Percentiles rank a stretch among this genome's conserved stretches.
Evolutionary conservation across 164 flowering plant species (phyloP).

Genomic region (Nymphaea colorata): DNA sequence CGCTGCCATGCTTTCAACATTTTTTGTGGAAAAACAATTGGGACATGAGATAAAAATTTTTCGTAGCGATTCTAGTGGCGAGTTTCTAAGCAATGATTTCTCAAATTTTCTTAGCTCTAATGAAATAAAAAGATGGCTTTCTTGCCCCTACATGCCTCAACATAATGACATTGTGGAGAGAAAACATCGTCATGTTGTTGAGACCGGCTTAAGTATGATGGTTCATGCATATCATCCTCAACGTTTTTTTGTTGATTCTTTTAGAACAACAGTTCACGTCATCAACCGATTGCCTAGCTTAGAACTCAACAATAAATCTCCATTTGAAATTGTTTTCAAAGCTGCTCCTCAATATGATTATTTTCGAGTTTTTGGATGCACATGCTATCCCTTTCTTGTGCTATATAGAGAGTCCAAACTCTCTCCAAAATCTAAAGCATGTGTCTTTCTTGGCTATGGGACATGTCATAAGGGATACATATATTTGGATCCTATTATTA

Average conservation of each 20-base stretch:
- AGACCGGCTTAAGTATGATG: background rate
- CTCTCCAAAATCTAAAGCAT: too few species aligned
- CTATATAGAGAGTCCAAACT: background rate
- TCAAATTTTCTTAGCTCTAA: too few species aligned
- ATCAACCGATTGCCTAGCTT: background rate
- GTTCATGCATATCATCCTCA: background rate
- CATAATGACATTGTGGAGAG: background rate
- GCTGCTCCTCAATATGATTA: background rate
- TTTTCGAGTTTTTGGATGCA: background rate
- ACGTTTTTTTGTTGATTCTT: background rate
- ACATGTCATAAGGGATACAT: background rate
- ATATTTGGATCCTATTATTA: background rate
- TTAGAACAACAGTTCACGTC: background rate
- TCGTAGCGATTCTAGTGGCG: too few species aligned
- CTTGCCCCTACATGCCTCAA: background rate
- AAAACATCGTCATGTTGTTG: background rate
- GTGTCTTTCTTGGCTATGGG: slow-evolving; percentile 1
- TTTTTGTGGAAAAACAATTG: too few species aligned
- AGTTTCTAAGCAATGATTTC: too few species aligned
- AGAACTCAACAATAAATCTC: background rate
- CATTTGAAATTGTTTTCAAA: background rate
- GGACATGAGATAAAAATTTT: too few species aligned
- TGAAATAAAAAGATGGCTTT: too few species aligned
- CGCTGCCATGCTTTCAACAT: too few species aligned
- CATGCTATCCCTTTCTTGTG: background rate